Conservation (phyloP, 257 asterid genomes). For the Scutellaria galericulata region DNA sequence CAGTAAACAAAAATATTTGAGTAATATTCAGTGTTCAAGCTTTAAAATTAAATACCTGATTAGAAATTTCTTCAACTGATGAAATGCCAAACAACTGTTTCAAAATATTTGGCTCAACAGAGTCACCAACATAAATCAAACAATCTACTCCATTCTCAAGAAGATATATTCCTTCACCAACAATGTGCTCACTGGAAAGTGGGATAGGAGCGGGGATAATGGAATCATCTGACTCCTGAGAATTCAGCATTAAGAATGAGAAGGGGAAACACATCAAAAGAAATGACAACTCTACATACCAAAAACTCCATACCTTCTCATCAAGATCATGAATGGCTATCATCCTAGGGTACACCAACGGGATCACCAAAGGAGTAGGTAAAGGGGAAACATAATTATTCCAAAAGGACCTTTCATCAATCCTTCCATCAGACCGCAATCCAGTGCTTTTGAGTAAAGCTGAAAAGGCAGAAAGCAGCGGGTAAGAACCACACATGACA, state of each 20-base stretch:
- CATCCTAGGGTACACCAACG: slow-evolving; percentile 95
- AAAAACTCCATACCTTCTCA: slow-evolving; percentile 59
- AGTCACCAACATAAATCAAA: slow-evolving; percentile 77
- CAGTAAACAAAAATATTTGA: slow-evolving; percentile 7
- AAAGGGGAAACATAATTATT: slow-evolving; percentile 78
- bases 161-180: slow-evolving; percentile 85
- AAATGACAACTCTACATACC: neutral
- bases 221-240: slow-evolving; percentile 73
- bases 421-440: slow-evolving; percentile 81
- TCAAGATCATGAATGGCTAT: slow-evolving; percentile 84
- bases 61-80: slow-evolving; percentile 78
- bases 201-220: slow-evolving; percentile 75
- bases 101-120: slow-evolving; percentile 61
- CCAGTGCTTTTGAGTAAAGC: slow-evolving; percentile 89
- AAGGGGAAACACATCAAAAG: slow-evolving; percentile 10
- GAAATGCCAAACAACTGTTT: slow-evolving; percentile 75
- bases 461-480: slow-evolving; percentile 40
- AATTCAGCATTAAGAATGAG: slow-evolving; percentile 38
- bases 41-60: slow-evolving; percentile 58
- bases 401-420: slow-evolving; percentile 95
- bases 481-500: slow-evolving; percentile 27
- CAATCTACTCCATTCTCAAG: slow-evolving; percentile 98
- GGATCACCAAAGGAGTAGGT: slow-evolving; percentile 83
- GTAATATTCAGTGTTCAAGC: slow-evolving; percentile 1
- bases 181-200: slow-evolving; percentile 78